Base-by-base conservation (phyloP, 2,329 filamentous ascomycete species). In the Aspergillus carbonarius region DNA sequence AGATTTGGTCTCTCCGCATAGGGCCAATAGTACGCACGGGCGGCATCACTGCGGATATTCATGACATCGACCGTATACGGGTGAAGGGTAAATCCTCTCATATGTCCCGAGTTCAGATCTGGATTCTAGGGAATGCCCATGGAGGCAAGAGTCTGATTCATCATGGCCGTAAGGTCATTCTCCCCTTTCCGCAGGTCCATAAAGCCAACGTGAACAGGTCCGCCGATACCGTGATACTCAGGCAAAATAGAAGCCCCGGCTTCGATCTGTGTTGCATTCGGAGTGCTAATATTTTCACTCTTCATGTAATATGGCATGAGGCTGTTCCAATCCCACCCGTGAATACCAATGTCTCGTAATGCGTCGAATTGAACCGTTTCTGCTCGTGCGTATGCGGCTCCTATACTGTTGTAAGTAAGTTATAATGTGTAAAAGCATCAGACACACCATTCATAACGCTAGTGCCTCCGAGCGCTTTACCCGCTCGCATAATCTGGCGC, bases 1-100 rank as follows among this genome's bases (percentile, higher is more conserved):
- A 82, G 68, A 58, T 83, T 83, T 1, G 71, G 57, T n/a, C 80
- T 71, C 23, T 68, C 57, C 55, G 66, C 67, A 54, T 76, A 66
- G 1, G 80, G 79, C 61, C 72, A 80, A 62, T 80, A 82, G 62
- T 81, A 83, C 4, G 79, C 76, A 23, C 79, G 34, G 34, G 34
- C 34, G 10, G 34, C 34, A 35, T 35, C 34, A 35, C 34, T 35
- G 34, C 34, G 34, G 34, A 35, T 35, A 35, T 35, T 35, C 13
- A 10, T 35, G 5, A 15, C 34, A 35, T 35, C 34, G 34, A 35
- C 15, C 12, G 34, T 35, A 35, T 35, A 35, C 9, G 34, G 34
- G 15, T 35, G 34, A 10, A 35, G 34, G 34, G 34, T 35, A 15
- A 35, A 35, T 35, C 34, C 34, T 12, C 34, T 35, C 34, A 35